Evolutionary conservation across 345 rosid genomes (phyloP).

Genomic region (Litchi chinensis): DNA sequence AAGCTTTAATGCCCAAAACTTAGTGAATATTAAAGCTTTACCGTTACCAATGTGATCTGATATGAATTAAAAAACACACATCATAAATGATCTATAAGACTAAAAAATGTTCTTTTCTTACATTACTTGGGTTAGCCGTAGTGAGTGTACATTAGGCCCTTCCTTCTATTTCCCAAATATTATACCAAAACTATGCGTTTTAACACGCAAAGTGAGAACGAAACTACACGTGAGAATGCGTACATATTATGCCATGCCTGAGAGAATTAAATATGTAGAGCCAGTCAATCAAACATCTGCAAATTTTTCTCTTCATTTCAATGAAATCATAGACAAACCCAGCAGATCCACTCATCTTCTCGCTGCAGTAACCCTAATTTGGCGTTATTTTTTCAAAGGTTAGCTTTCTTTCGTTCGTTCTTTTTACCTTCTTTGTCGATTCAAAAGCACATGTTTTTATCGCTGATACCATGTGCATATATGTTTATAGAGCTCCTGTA

Average conservation of each 20-base stretch:
- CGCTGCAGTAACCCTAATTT: conserved; percentile 1
- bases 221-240: background rate
- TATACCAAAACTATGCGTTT: background rate
- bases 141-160: too few species aligned
- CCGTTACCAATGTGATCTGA: too few species aligned
- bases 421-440: background rate
- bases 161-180: background rate
- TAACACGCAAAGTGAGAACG: background rate
- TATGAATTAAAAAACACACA: too few species aligned
- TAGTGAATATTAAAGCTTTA: too few species aligned
- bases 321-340: background rate
- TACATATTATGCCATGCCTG: background rate
- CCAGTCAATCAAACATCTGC: background rate
- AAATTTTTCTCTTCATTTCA: background rate
- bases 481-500: background rate
- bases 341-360: conserved; percentile 4
- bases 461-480: background rate
- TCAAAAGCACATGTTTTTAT: background rate
- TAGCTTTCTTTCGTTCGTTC: background rate
- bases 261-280: background rate
- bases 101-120: too few species aligned
- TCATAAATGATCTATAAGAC: too few species aligned
- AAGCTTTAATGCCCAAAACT: too few species aligned
- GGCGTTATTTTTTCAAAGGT: conserved; percentile 11
- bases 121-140: too few species aligned